Percentiles rank a stretch among this genome's conserved stretches.
phyloP scores from a whole-genome alignment of 345 rosid genomes.

The Mallotus nudiflorus region DNA sequence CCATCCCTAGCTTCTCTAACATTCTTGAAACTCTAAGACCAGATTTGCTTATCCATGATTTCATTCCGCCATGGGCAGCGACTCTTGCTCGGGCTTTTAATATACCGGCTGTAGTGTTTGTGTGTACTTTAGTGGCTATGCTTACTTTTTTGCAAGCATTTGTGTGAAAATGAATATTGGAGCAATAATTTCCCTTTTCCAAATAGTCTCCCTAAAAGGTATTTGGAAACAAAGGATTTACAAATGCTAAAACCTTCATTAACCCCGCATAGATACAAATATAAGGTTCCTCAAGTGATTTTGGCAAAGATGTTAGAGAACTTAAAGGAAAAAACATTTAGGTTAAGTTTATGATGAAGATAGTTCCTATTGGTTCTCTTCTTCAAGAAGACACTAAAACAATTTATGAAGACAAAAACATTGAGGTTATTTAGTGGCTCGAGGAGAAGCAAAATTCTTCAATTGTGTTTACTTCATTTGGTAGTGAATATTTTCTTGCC shows the following conservation, averaged over 20 bases:
- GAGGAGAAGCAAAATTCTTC: slow-evolving; percentile 15
- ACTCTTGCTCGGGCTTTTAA: slow-evolving; percentile 14
- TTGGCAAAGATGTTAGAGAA: slow-evolving; percentile 25
- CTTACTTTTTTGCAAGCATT: slow-evolving; percentile 13
- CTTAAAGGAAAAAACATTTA: slow-evolving; percentile 32
- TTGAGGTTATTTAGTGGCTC: slow-evolving; percentile 29
- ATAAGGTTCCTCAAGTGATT: slow-evolving; percentile 1
- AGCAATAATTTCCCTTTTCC: slow-evolving; percentile 16
- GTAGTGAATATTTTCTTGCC: slow-evolving; percentile 31
- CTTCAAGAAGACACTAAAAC: slow-evolving; percentile 18
- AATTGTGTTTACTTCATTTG: slow-evolving; percentile 30
- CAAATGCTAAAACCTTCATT: not conserved
- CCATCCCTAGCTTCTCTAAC: slow-evolving; percentile 15
- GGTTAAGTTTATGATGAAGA: slow-evolving; percentile 13
- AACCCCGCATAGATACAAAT: not conserved
- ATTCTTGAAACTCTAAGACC: slow-evolving; percentile 29
- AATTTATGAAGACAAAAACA: slow-evolving; percentile 2
- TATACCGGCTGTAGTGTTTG: slow-evolving; percentile 25
- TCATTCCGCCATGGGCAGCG: slow-evolving; percentile 38
- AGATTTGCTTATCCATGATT: slow-evolving; percentile 31
- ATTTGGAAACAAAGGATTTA: not conserved
- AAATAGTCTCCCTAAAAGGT: not conserved
- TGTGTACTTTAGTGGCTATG: slow-evolving; percentile 12
- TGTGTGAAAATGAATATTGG: not conserved
- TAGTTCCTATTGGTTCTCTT: slow-evolving; percentile 30